A percentile compares a stretch with the other conserved stretches of the same genome.
These are phyloP conservation scores for Xylariales sp. DNA, from an alignment of 2,329 filamentous ascomycete species.

Conservation along the genomic window DNA sequence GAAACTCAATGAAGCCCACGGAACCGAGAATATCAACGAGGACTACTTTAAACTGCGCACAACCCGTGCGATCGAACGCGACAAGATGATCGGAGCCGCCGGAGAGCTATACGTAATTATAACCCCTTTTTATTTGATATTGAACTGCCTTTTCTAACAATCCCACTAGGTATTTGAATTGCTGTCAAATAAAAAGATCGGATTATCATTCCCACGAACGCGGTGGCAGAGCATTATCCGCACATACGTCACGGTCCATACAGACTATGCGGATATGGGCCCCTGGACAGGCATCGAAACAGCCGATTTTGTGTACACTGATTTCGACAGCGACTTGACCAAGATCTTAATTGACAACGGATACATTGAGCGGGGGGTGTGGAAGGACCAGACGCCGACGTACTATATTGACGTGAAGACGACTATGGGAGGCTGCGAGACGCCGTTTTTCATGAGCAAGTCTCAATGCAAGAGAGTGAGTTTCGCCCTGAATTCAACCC, in stretches of 20 bases:
- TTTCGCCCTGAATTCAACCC: not conserved
- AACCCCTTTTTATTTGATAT: not conserved
- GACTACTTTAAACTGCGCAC: slow-evolving; percentile 17
- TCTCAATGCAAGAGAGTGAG: slow-evolving; percentile 13
- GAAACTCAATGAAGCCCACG: not conserved
- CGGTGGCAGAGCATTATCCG: slow-evolving; percentile 19
- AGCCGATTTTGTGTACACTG: slow-evolving; percentile 12
- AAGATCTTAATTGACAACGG: not conserved
- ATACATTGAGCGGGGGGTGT: not conserved
- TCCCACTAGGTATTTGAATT: not conserved
- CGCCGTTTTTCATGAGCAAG: slow-evolving; percentile 14
- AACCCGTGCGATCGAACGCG: not conserved
- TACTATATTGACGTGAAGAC: slow-evolving; percentile 18
- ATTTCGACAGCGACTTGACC: slow-evolving; percentile 10
- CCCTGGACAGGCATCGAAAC: slow-evolving; percentile 16
- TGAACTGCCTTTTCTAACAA: not conserved
- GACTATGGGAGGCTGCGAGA: slow-evolving; percentile 7
- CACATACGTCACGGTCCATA: slow-evolving; percentile 7
- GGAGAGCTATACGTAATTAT: slow-evolving; percentile 20
- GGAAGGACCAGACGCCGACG: slow-evolving; percentile 1
- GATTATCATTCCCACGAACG: slow-evolving; percentile 3
- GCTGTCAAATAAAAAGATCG: slow-evolving; percentile 7
- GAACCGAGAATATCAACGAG: not conserved
- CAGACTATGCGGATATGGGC: slow-evolving; percentile 4
- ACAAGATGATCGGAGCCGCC: slow-evolving; percentile 21